phyloP scores from a whole-genome alignment of 169 alveolate species.

The Babesia ovis region DNA sequence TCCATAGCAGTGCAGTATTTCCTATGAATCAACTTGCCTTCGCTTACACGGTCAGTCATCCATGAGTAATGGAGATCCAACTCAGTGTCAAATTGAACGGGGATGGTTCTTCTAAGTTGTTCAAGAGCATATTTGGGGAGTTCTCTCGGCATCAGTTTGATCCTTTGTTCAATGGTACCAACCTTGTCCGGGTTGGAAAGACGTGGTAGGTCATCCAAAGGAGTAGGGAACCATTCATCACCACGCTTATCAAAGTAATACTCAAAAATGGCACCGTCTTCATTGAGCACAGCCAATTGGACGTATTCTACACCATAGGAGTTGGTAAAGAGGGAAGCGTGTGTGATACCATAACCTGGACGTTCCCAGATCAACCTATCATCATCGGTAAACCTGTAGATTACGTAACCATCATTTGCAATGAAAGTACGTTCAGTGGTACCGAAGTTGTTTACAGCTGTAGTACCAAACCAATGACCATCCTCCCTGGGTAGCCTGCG shows the following conservation, averaged over 20 bases:
- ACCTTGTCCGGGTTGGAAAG: neutral
- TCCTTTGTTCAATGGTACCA: neutral
- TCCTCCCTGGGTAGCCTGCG: conserved; percentile 9
- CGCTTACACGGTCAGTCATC: conserved; percentile 9
- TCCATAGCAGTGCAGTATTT: conserved; percentile 11
- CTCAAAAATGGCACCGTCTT: conserved; percentile 12
- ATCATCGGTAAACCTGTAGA: conserved; percentile 1
- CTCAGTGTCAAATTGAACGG: conserved; percentile 1
- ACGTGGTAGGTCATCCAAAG: neutral
- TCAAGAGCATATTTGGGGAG: neutral
- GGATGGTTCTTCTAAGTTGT: neutral
- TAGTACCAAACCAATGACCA: neutral
- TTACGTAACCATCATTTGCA: neutral
- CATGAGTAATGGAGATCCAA: neutral
- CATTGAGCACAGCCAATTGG: conserved; percentile 1
- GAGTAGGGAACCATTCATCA: neutral
- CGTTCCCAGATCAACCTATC: conserved; percentile 5
- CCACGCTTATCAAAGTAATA: conserved; percentile 8
- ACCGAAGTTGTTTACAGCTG: neutral
- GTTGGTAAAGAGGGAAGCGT: conserved; percentile 2
- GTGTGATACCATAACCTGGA: conserved; percentile 14
- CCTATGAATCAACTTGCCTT: conserved; percentile 6
- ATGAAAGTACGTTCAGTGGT: neutral
- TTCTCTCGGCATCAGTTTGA: neutral
- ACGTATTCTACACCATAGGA: conserved; percentile 8